These are phyloP conservation scores for Neofusicoccum sp. DNA, from an alignment of 2,329 filamentous ascomycete species.

Conservation along the genomic window DNA sequence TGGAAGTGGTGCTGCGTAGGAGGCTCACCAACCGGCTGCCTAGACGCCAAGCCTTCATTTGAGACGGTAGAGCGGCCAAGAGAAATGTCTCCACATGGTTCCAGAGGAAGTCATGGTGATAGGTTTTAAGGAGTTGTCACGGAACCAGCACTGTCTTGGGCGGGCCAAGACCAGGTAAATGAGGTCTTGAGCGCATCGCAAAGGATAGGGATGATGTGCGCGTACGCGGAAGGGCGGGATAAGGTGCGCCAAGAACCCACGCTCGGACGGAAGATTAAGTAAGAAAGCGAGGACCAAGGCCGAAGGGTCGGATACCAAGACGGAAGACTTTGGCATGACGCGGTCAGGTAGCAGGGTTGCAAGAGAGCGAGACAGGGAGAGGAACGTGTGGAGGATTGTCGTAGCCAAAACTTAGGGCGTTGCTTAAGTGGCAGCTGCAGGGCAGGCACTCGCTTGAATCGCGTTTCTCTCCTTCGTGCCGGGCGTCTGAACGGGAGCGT, in stretches of 20 bases:
- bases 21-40: neutral
- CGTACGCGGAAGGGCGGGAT: neutral
- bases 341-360: neutral
- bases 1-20: neutral
- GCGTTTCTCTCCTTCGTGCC: neutral
- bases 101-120: too few relatives aligned
- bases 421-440: neutral
- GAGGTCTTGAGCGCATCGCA: neutral
- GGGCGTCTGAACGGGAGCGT: neutral
- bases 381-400: neutral
- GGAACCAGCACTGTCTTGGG: neutral
- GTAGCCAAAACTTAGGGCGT: neutral
- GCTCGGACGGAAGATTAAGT: neutral
- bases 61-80: constrained; percentile 2
- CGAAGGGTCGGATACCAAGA: neutral
- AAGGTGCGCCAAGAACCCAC: neutral
- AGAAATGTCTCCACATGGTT: constrained; percentile 3
- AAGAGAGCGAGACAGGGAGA: neutral
- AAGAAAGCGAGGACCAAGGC: neutral
- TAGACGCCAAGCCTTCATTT: neutral
- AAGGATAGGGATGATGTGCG: neutral
- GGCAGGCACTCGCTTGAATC: neutral
- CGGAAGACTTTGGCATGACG: neutral
- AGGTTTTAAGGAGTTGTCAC: neutral
- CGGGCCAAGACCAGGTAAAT: constrained; percentile 12